phyloP scores from a whole-genome alignment of 371 early-diverging fungal species.

The Mortierella polycephala region DNA sequence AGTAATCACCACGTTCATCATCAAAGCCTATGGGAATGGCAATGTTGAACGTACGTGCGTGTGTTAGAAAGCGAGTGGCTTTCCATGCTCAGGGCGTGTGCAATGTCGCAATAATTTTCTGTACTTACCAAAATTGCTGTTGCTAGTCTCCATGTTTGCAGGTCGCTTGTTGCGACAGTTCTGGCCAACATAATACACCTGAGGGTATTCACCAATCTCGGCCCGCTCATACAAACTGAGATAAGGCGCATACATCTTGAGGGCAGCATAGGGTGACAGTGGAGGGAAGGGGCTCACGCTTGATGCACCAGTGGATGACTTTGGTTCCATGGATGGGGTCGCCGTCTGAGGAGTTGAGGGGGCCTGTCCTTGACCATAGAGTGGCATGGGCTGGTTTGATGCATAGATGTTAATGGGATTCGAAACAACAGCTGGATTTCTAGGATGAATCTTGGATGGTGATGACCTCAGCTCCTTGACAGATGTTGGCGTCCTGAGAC shows the following conservation, averaged over 20 bases:
- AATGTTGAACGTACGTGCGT: too few relatives aligned
- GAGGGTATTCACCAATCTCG: slow-evolving; percentile 83
- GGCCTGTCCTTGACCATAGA: slow-evolving; percentile 40
- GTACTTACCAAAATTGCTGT: slow-evolving; percentile 65
- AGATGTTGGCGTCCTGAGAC: slow-evolving; percentile 49
- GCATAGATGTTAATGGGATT: slow-evolving; percentile 30
- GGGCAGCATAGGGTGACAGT: slow-evolving; percentile 57
- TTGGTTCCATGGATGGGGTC: slow-evolving; percentile 11
- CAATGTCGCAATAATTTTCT: too few relatives aligned
- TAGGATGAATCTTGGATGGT: slow-evolving; percentile 22
- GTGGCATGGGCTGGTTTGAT: slow-evolving; percentile 30
- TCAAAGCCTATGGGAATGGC: slow-evolving; percentile 73
- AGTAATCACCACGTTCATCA: slow-evolving; percentile 95
- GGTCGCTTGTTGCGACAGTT: slow-evolving; percentile 67
- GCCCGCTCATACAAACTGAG: slow-evolving; percentile 83
- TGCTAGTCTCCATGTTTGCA: slow-evolving; percentile 59
- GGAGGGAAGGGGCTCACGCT: slow-evolving; percentile 31
- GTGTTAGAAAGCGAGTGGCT: neutral
- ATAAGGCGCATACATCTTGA: slow-evolving; percentile 69
- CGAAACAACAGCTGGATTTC: slow-evolving; percentile 13
- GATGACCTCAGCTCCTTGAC: slow-evolving; percentile 39
- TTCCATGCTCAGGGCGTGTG: too few relatives aligned
- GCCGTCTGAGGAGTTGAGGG: neutral
- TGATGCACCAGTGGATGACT: slow-evolving; percentile 1
- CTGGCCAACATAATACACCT: slow-evolving; percentile 89